Conservation (phyloP, 805 yeast genomes). For the Zygoascus biomembranicola region DNA sequence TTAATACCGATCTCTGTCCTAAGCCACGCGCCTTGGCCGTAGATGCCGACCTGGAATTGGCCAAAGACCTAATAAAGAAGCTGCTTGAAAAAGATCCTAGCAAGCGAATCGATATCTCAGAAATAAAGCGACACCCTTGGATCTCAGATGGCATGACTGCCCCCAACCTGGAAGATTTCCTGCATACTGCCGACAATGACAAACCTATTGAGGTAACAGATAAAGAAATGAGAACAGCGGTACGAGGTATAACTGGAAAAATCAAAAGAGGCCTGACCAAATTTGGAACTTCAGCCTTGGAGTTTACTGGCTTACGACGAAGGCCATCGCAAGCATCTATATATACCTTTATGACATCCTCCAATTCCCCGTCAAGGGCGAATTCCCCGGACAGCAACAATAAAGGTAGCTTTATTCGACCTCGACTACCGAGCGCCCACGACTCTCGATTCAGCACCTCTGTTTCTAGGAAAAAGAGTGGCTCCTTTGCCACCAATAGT, state of each 20-base stretch:
- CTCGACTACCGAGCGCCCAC: not conserved
- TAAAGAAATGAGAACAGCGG: conserved; percentile 69
- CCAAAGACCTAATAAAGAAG: conserved; percentile 48
- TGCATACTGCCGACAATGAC: conserved; percentile 23
- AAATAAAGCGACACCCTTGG: conserved; percentile 75
- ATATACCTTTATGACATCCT: not conserved
- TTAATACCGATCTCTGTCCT: not conserved
- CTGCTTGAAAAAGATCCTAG: conserved; percentile 64
- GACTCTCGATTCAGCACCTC: conserved; percentile 2
- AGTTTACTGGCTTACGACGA: conserved; percentile 24
- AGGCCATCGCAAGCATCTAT: conserved; percentile 13
- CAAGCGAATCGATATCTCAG: conserved; percentile 57
- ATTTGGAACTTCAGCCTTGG: conserved; percentile 23
- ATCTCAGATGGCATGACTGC: conserved; percentile 36
- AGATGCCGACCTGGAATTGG: conserved; percentile 24
- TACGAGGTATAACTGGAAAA: conserved; percentile 69
- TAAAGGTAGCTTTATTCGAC: not conserved
- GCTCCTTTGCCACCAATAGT: not conserved
- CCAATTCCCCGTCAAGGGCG: not conserved
- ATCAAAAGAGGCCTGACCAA: conserved; percentile 44
- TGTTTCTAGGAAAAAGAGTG: not conserved
- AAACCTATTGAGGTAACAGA: conserved; percentile 50
- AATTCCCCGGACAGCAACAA: not conserved
- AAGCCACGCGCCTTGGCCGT: not conserved
- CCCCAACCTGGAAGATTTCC: conserved; percentile 22